Evolutionary conservation across 2,329 filamentous ascomycete species (phyloP).

Genomic region (Mariannaea sp.): DNA sequence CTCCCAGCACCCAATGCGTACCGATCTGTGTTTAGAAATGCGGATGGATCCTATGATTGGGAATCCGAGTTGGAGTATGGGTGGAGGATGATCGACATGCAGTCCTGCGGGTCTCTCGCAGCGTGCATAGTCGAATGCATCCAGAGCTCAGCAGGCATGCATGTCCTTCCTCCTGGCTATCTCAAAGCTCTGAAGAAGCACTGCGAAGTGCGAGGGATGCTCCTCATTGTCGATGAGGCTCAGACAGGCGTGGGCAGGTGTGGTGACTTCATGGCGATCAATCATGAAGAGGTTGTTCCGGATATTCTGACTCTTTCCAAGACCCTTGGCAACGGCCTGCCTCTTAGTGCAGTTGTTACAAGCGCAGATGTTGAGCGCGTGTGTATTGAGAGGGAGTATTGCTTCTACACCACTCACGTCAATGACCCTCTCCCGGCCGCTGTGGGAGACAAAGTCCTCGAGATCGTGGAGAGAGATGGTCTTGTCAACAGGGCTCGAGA

Average conservation of each 20-base stretch:
- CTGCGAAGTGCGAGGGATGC: constrained; percentile 61
- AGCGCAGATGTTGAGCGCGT: constrained; percentile 56
- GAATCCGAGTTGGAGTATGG: constrained; percentile 64
- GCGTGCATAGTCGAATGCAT: constrained; percentile 69
- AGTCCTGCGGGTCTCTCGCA: constrained; percentile 64
- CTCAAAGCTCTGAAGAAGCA: constrained; percentile 59
- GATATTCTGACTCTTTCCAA: constrained; percentile 66
- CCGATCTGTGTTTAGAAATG: constrained; percentile 61
- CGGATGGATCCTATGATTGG: constrained; percentile 66
- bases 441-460: constrained; percentile 64
- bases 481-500: constrained; percentile 52
- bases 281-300: constrained; percentile 58
- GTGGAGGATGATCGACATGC: constrained; percentile 63
- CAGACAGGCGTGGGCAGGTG: constrained; percentile 63
- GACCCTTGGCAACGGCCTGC: constrained; percentile 64
- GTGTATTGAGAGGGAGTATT: constrained; percentile 54
- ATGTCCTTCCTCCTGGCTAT: constrained; percentile 63
- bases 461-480: constrained; percentile 62
- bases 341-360: constrained; percentile 62
- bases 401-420: constrained; percentile 65
- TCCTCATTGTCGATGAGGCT: constrained; percentile 65
- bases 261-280: constrained; percentile 63
- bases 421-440: constrained; percentile 66
- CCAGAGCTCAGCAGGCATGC: constrained; percentile 62
- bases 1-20: constrained; percentile 65